A percentile compares a stretch with the other conserved stretches of the same genome.
phyloP scores from a whole-genome alignment of 306 rosid genomes.

The Gastrolobium villosum region DNA sequence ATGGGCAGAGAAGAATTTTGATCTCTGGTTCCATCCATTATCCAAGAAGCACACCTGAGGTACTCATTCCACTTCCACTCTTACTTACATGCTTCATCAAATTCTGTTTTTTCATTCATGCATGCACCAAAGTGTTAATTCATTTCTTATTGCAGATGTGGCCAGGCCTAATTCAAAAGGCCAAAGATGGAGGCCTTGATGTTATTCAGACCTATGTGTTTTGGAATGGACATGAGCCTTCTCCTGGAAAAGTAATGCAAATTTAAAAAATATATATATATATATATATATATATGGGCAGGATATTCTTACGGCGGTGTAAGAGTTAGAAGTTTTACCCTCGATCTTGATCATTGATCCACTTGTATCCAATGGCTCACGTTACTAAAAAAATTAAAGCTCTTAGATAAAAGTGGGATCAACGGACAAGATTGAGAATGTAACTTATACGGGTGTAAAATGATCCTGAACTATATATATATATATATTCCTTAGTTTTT shows the following conservation, averaged over 20 bases:
- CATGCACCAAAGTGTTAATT: not conserved
- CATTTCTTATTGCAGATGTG: conserved; percentile 69
- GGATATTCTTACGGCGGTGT: too few species aligned
- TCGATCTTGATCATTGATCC: too few species aligned
- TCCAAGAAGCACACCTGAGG: conserved; percentile 85
- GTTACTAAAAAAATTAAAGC: too few species aligned
- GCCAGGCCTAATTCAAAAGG: conserved; percentile 83
- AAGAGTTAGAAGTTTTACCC: too few species aligned
- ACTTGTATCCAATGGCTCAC: too few species aligned
- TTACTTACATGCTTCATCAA: conserved; percentile 10
- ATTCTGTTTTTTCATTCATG: not conserved
- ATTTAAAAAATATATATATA: too few species aligned
- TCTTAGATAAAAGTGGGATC: too few species aligned
- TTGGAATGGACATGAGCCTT: conserved; percentile 95
- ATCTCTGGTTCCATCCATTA: conserved; percentile 92
- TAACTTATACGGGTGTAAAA: too few species aligned
- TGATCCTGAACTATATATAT: too few species aligned
- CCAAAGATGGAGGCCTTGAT: conserved; percentile 87
- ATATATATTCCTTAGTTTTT: not conserved
- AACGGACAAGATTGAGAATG: too few species aligned
- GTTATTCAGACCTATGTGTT: conserved; percentile 93
- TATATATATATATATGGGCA: too few species aligned
- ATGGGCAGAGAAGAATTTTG: conserved; percentile 79
- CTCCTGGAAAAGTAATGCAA: conserved; percentile 57
- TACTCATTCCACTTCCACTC: conserved; percentile 30